Percentiles rank a stretch among this genome's conserved stretches.
These are phyloP conservation scores for Amanita rubescens DNA, from an alignment of 768 basidiomycete genomes.

Conservation along the genomic window DNA sequence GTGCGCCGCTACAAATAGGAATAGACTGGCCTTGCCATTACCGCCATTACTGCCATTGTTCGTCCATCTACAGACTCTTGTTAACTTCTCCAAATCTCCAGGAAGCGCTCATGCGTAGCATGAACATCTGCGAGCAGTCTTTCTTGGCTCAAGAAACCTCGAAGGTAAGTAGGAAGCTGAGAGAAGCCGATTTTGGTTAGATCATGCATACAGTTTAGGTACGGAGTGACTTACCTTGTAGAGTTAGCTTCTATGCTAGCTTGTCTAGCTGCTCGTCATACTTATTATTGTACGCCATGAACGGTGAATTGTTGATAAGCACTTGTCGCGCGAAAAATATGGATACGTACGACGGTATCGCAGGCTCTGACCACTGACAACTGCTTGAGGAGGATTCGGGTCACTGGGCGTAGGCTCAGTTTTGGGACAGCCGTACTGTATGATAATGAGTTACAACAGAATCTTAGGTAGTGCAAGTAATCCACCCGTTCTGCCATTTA, in stretches of 20 bases:
- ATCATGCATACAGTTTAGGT: too few species aligned
- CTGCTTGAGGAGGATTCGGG: slow-evolving; percentile 60
- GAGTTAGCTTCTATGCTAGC: slow-evolving; percentile 87
- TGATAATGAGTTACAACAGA: neutral
- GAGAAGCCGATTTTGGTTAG: neutral
- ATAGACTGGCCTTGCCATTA: too few species aligned
- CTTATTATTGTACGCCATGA: slow-evolving; percentile 81
- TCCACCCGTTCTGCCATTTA: too few species aligned
- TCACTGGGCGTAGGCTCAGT: slow-evolving; percentile 44
- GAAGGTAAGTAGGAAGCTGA: slow-evolving; percentile 85
- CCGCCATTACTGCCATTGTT: slow-evolving; percentile 6
- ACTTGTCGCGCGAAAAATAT: too few species aligned
- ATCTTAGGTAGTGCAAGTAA: neutral
- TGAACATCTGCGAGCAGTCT: slow-evolving; percentile 64
- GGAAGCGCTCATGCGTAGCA: slow-evolving; percentile 62
- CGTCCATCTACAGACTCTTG: slow-evolving; percentile 21
- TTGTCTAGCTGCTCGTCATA: slow-evolving; percentile 78
- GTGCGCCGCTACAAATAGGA: too few species aligned
- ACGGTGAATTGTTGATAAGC: too few species aligned
- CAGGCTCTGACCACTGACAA: slow-evolving; percentile 33
- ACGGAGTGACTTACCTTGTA: slow-evolving; percentile 39
- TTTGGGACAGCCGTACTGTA: slow-evolving; percentile 68
- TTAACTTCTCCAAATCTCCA: slow-evolving; percentile 57
- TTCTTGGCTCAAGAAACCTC: slow-evolving; percentile 59
- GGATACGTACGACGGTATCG: slow-evolving; percentile 49